Conservation (phyloP, 371 early-diverging fungal genomes). For the Circinella minor region DNA sequence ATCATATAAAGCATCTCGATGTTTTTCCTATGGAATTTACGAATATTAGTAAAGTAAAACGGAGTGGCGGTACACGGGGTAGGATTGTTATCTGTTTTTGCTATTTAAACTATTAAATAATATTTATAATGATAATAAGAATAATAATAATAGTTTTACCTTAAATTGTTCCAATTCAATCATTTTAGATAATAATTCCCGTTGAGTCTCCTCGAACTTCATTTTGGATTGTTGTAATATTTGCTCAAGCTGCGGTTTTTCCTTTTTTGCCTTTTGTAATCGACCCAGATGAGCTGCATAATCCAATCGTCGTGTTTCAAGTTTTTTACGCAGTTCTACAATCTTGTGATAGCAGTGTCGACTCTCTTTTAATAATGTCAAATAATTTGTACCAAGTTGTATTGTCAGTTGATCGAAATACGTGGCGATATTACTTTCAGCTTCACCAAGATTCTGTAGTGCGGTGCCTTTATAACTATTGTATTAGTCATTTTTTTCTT, state of each 20-base stretch:
- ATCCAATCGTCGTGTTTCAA: constrained; percentile 88
- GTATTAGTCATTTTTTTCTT: too few relatives aligned
- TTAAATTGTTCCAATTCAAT: constrained; percentile 69
- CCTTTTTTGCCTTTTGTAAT: constrained; percentile 87
- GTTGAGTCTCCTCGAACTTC: constrained; percentile 92
- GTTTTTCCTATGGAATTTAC: constrained; percentile 47
- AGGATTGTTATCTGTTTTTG: too few relatives aligned
- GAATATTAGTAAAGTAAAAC: too few relatives aligned
- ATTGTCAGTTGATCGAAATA: constrained; percentile 60
- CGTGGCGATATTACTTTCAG: constrained; percentile 62
- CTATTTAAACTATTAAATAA: too few relatives aligned
- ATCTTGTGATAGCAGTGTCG: constrained; percentile 67
- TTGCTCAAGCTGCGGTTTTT: constrained; percentile 89
- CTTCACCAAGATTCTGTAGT: constrained; percentile 62
- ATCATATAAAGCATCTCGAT: constrained; percentile 51
- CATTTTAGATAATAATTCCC: constrained; percentile 70
- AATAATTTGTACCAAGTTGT: constrained; percentile 47
- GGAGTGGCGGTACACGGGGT: too few relatives aligned
- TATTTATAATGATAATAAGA: too few relatives aligned
- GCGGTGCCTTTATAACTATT: constrained; percentile 38
- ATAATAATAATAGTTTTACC: constrained; percentile 37
- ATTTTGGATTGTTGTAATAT: constrained; percentile 85
- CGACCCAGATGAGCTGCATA: constrained; percentile 90
- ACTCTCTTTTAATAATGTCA: constrained; percentile 45
- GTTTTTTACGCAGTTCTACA: constrained; percentile 73